Evolutionary conservation across 148 eudicot genomes (phyloP), one percentile per base, ranked within the genome.

Genomic region (Simmondsia chinensis): DNA sequence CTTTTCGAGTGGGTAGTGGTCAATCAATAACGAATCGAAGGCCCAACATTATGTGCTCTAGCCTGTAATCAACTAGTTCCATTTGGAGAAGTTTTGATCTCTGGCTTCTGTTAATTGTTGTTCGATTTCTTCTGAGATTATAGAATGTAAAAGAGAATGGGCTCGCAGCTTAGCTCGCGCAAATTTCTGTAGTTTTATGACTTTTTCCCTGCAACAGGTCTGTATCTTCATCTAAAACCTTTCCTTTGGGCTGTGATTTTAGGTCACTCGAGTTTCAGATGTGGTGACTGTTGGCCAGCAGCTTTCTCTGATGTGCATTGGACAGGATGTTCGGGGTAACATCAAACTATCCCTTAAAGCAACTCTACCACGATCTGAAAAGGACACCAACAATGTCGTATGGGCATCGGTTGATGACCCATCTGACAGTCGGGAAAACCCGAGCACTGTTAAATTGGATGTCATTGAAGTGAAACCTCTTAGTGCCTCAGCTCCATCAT

Each of bases 301-400:
- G 54, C 68, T 91, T 48, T 54, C 68, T 22, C 39, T 91, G 50
- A 86, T 46, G 80, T 91, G 99, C 59, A 86, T 86, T 39, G 99
- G 74, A 25, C 77, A 61, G 64, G 99, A 91, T 72, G 60, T 72
- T 55, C 88, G 95, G 50, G 99, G 99, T 41, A 91, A 91, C 66
- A 66, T 86, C 25, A 91, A 80, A 48, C 54, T 91, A 48, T 91
- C 99, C 36, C 94, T 80, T 23, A 91, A 79, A 66, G 89, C 91
- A 49, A 69, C 76, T 33, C 13, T 53, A 57, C 76, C 77, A 7
- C 48, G 23, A 41, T 57, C 71, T 36, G 61, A 50, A 45, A 52
- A 62, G 50, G 56, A 43, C 31, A 22, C 56, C 46, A 19, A 35
- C 34, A 39, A 37, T 54, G 29, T 19, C 20, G 60, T 44, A 10